Conservation (phyloP, 768 basidiomycete genomes). For the Lactarius hengduanensis region DNA sequence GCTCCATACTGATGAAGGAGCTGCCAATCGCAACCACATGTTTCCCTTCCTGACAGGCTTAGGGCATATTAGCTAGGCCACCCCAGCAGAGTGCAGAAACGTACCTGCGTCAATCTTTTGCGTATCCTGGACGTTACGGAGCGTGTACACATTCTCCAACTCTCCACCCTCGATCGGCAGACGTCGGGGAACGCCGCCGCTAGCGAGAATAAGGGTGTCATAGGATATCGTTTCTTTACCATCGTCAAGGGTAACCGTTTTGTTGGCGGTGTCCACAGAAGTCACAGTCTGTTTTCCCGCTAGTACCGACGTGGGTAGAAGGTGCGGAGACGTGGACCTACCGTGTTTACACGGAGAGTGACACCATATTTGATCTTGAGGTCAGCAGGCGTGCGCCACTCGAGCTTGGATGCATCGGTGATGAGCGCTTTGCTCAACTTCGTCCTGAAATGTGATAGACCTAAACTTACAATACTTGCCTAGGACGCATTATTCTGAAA, state of each 20-base stretch:
- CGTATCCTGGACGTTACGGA: slow-evolving; percentile 69
- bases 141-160: slow-evolving; percentile 72
- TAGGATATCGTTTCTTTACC: slow-evolving; percentile 63
- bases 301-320: slow-evolving; percentile 10
- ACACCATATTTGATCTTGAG: slow-evolving; percentile 74
- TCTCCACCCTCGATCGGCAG: slow-evolving; percentile 76
- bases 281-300: slow-evolving; percentile 57
- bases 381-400: slow-evolving; percentile 68
- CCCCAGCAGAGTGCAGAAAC: slow-evolving; percentile 19
- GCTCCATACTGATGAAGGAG: slow-evolving; percentile 91
- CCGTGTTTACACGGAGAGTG: slow-evolving; percentile 58
- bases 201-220: slow-evolving; percentile 76
- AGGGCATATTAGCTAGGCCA: background rate
- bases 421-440: slow-evolving; percentile 86
- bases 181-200: slow-evolving; percentile 69
- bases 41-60: slow-evolving; percentile 71
- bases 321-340: slow-evolving; percentile 35
- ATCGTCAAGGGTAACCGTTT: slow-evolving; percentile 59
- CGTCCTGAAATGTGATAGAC: slow-evolving; percentile 48
- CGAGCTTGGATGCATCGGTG: slow-evolving; percentile 74
- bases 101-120: slow-evolving; percentile 68
- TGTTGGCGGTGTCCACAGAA: slow-evolving; percentile 58
- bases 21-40: slow-evolving; percentile 79
- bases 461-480: background rate
- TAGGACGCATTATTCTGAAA: slow-evolving; percentile 4